Conservation (phyloP, 371 early-diverging fungal genomes). For the Apophysomyces trapeziformis region DNA sequence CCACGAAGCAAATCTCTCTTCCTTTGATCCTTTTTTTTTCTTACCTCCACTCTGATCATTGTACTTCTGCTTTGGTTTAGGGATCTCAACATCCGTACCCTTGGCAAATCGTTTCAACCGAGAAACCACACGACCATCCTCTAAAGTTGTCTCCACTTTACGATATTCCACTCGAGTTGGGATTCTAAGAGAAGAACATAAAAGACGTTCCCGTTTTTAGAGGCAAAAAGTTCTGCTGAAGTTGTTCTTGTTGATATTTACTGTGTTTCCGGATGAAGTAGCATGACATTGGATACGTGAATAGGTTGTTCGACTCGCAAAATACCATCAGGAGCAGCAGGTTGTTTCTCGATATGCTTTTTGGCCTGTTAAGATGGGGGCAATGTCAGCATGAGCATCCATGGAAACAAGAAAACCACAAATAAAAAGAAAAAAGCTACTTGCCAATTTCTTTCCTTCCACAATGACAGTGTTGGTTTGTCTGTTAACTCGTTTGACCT, state of each 20-base stretch:
- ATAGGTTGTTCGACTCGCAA: slow-evolving; percentile 52
- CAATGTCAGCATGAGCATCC: neutral
- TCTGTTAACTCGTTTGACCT: slow-evolving; percentile 48
- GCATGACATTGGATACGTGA: slow-evolving; percentile 56
- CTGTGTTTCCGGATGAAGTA: slow-evolving; percentile 57
- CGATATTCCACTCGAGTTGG: slow-evolving; percentile 50
- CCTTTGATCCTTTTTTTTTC: neutral
- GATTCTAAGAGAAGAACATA: slow-evolving; percentile 25
- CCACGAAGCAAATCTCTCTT: no score
- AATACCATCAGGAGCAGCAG: slow-evolving; percentile 54
- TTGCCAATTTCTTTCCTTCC: slow-evolving; percentile 54
- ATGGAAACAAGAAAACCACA: neutral
- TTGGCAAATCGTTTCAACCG: slow-evolving; percentile 50
- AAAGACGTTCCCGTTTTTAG: neutral
- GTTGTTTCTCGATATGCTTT: slow-evolving; percentile 54
- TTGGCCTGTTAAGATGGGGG: slow-evolving; percentile 32
- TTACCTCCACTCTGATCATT: slow-evolving; percentile 38
- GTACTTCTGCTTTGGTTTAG: slow-evolving; percentile 46
- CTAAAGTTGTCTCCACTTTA: slow-evolving; percentile 38
- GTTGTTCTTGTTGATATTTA: slow-evolving; percentile 23
- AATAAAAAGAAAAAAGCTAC: neutral
- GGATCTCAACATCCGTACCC: slow-evolving; percentile 52
- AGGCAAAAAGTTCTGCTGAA: no score
- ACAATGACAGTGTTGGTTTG: slow-evolving; percentile 48
- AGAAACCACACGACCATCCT: slow-evolving; percentile 41